Evolutionary conservation across 2,329 filamentous ascomycete species (phyloP).

Genomic region (Paracamarosporium sp.): DNA sequence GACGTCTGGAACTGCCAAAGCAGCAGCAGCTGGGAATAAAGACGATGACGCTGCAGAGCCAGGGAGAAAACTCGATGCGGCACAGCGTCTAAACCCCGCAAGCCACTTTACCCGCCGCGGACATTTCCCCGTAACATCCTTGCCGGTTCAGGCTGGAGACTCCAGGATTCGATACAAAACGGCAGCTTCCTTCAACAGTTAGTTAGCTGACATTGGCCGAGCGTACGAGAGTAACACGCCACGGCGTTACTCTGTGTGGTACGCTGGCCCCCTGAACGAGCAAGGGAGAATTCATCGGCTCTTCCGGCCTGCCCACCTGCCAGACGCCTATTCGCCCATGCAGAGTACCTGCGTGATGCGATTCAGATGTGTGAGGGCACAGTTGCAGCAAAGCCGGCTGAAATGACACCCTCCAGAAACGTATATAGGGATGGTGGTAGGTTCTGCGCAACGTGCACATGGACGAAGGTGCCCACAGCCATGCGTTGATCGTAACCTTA

Average conservation of each 20-base stretch:
- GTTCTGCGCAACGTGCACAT: neutral
- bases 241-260: neutral
- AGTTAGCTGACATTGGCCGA: neutral
- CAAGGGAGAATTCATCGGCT: neutral
- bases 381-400: neutral
- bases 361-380: neutral
- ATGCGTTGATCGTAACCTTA: slow-evolving; percentile 3
- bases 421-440: neutral
- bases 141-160: neutral
- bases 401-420: slow-evolving; percentile 1
- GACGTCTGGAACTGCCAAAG: neutral
- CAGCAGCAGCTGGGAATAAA: neutral
- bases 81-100: slow-evolving; percentile 21
- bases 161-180: neutral
- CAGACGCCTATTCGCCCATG: neutral
- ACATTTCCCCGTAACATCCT: slow-evolving; percentile 19
- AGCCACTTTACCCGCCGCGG: slow-evolving; percentile 26
- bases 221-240: neutral
- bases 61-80: slow-evolving; percentile 3
- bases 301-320: neutral
- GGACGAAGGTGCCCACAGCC: neutral
- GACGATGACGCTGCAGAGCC: slow-evolving; percentile 2
- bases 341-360: slow-evolving; percentile 3
- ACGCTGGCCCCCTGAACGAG: neutral
- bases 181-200: neutral